A percentile compares a stretch with the other conserved stretches of the same genome.
phyloP scores from a whole-genome alignment of 805 yeast species.

The Kuraishia ogatae region DNA sequence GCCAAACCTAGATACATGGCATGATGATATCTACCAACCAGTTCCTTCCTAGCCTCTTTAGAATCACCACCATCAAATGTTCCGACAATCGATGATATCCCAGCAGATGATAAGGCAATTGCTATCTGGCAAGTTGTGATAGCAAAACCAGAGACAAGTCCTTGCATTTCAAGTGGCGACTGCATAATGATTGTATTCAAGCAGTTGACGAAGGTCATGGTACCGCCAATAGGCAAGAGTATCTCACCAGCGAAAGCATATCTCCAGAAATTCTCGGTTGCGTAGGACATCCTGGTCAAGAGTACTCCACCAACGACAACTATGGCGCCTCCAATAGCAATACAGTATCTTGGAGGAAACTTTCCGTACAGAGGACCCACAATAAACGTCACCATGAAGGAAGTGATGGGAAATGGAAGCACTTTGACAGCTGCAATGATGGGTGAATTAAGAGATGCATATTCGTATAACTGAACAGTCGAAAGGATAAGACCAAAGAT shows the following conservation, averaged over 20 bases:
- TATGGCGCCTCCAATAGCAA: slow-evolving; percentile 7
- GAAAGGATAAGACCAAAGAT: slow-evolving; percentile 13
- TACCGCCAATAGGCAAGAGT: background rate
- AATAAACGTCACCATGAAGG: background rate
- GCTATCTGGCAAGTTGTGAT: slow-evolving; percentile 28
- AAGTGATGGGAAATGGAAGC: slow-evolving; percentile 13
- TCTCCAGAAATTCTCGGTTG: background rate
- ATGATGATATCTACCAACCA: background rate
- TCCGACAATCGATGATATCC: slow-evolving; percentile 19
- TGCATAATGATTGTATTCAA: slow-evolving; percentile 18
- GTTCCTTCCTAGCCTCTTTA: background rate
- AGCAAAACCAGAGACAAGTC: slow-evolving; percentile 27
- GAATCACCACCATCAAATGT: slow-evolving; percentile 6
- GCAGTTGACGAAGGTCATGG: slow-evolving; percentile 16
- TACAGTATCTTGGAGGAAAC: slow-evolving; percentile 12
- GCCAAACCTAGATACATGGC: background rate
- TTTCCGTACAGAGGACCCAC: background rate
- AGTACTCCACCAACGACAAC: background rate
- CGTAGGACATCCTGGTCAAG: background rate
- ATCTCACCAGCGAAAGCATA: slow-evolving; percentile 1
- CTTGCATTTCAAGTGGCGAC: slow-evolving; percentile 30
- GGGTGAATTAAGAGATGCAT: background rate
- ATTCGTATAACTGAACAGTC: slow-evolving; percentile 7
- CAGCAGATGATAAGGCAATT: slow-evolving; percentile 19
- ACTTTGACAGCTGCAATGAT: slow-evolving; percentile 5